Percentiles rank a stretch among this genome's conserved stretches.
phyloP scores from a whole-genome alignment of 441 rosid genomes.

The Adansonia gregorii region DNA sequence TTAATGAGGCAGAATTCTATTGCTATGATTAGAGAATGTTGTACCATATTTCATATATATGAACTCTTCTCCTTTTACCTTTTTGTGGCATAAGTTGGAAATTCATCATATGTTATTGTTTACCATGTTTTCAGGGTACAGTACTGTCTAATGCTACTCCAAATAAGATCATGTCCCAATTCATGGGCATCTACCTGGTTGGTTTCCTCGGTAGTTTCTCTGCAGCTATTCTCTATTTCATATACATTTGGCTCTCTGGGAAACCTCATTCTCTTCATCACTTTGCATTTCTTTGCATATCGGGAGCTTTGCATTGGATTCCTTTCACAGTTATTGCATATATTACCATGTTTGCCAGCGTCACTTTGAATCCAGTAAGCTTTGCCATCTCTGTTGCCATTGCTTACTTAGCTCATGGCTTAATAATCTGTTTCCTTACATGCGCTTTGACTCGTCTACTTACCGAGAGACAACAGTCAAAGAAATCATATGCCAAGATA shows the following conservation, averaged over 20 bases:
- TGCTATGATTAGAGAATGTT: too few relatives aligned
- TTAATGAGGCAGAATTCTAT: too few relatives aligned
- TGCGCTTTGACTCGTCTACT: conserved; percentile 40
- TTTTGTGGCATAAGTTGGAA: neutral
- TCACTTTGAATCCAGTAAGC: conserved; percentile 40
- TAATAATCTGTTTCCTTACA: conserved; percentile 61
- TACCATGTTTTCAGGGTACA: conserved; percentile 39
- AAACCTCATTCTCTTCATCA: conserved; percentile 43
- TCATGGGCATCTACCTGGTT: conserved; percentile 58
- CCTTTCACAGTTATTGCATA: conserved; percentile 59
- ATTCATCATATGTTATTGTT: conserved; percentile 8
- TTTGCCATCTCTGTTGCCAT: conserved; percentile 46
- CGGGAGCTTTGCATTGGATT: conserved; percentile 69
- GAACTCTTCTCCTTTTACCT: neutral
- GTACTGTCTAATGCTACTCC: conserved; percentile 18
- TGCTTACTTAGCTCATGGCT: conserved; percentile 59
- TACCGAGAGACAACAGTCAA: conserved; percentile 38
- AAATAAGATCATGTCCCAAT: conserved; percentile 41
- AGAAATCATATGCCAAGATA: conserved; percentile 37
- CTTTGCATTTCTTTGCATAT: conserved; percentile 56
- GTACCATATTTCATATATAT: too few relatives aligned
- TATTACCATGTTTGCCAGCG: conserved; percentile 40
- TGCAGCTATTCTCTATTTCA: conserved; percentile 48
- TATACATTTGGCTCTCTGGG: conserved; percentile 45
- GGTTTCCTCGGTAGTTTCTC: conserved; percentile 65